These are phyloP conservation scores for Orobanche coerulescens DNA, from an alignment of 257 asterid genomes.

Conservation along the genomic window DNA sequence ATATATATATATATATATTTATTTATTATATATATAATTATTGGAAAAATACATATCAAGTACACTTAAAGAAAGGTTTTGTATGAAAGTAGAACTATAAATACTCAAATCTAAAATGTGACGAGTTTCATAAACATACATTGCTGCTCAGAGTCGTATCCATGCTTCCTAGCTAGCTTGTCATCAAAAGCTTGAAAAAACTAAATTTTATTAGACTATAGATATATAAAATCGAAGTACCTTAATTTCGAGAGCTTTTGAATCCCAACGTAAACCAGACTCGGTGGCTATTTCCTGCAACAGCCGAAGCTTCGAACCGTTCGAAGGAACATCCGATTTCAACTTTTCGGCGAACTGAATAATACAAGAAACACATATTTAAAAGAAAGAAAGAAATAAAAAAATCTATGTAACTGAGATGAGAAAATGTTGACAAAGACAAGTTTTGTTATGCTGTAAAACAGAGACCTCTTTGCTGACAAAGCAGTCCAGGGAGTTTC, in stretches of 20 bases:
- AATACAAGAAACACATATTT: constrained; percentile 15
- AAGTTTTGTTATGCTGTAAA: background rate
- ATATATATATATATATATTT: no score
- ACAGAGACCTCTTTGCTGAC: constrained; percentile 54
- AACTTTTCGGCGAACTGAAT: constrained; percentile 56
- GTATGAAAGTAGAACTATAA: no score
- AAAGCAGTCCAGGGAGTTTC: constrained; percentile 38
- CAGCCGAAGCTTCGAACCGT: constrained; percentile 56
- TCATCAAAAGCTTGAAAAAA: background rate
- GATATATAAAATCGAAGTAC: constrained; percentile 28
- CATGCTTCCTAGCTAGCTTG: no score
- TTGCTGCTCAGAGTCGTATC: no score
- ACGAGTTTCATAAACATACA: no score
- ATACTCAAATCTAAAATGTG: no score
- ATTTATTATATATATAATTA: no score
- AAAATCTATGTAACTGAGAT: background rate
- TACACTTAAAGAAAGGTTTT: no score
- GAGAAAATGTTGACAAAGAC: background rate
- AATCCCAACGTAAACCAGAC: constrained; percentile 50
- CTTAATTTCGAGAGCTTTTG: constrained; percentile 61
- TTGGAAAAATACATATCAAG: no score
- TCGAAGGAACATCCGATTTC: constrained; percentile 38
- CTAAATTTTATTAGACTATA: constrained; percentile 25
- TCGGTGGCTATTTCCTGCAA: constrained; percentile 66
- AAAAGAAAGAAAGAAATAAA: background rate